phyloP scores from a whole-genome alignment of 352 stramenopile genomes.

The Thraustochytrium striatum region DNA sequence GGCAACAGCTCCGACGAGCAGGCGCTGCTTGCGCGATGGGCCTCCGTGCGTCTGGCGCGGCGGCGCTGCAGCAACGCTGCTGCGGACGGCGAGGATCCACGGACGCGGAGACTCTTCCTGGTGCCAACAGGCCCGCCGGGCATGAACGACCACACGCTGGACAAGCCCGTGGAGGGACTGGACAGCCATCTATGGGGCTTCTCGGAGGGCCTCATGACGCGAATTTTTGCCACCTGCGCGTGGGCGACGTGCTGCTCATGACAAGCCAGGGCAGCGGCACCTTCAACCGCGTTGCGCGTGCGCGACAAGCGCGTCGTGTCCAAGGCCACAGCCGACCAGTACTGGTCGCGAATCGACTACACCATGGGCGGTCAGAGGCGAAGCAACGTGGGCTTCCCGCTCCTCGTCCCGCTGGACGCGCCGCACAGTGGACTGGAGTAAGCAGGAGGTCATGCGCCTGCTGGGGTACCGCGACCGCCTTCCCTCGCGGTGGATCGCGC shows the following conservation, averaged over 20 bases:
- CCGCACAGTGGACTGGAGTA: conserved; percentile 17
- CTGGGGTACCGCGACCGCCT: conserved; percentile 25
- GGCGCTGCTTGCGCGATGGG: not conserved
- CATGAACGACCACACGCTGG: conserved; percentile 37
- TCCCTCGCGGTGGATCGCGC: conserved; percentile 16
- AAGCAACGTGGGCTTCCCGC: conserved; percentile 33
- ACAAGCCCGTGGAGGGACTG: not conserved
- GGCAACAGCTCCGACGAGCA: not conserved
- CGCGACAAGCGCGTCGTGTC: conserved; percentile 8
- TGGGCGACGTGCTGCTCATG: conserved; percentile 33
- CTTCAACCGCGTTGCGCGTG: conserved; percentile 28
- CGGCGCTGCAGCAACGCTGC: not conserved
- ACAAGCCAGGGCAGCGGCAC: not conserved
- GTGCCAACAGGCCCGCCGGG: conserved; percentile 21
- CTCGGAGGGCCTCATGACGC: conserved; percentile 23
- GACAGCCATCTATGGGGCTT: conserved; percentile 37
- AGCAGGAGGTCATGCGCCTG: conserved; percentile 22
- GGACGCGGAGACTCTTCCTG: conserved; percentile 7
- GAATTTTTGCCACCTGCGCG: conserved; percentile 31
- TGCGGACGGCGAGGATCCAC: not conserved
- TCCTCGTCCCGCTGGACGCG: conserved; percentile 11
- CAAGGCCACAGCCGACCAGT: conserved; percentile 23
- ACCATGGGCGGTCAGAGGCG: conserved; percentile 26
- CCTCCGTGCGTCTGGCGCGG: not conserved
- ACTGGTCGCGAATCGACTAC: conserved; percentile 22